Percentiles rank a stretch among this genome's conserved stretches.
Evolutionary conservation across 768 basidiomycete genomes (phyloP).

Genomic region (Zangia roseola): DNA sequence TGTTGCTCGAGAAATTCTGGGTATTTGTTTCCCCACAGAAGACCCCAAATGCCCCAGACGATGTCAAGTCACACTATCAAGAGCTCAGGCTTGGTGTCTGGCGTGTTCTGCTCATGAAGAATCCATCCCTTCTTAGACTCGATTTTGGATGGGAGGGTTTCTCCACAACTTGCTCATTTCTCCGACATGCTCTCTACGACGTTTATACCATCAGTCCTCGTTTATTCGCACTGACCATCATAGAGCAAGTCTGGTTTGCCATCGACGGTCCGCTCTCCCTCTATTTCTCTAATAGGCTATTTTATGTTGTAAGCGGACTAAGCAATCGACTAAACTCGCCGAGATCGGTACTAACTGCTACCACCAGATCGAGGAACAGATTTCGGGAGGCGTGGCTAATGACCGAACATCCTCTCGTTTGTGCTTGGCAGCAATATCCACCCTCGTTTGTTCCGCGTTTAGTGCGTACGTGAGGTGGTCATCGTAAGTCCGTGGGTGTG

Average conservation of each 20-base stretch:
- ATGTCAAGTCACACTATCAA: constrained; percentile 1
- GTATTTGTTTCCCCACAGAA: neutral
- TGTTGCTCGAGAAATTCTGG: neutral
- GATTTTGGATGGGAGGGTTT: constrained; percentile 9
- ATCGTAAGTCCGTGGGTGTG: constrained; percentile 13
- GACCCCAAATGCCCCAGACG: neutral
- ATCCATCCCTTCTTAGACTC: constrained; percentile 3
- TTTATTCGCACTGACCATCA: constrained; percentile 10
- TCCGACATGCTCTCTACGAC: constrained; percentile 20
- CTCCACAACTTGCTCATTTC: neutral
- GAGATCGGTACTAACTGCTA: neutral
- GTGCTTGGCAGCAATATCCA: constrained; percentile 10
- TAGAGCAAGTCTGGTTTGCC: constrained; percentile 17
- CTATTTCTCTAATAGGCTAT: constrained; percentile 22
- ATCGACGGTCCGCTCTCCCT: constrained; percentile 19
- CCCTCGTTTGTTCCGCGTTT: constrained; percentile 16
- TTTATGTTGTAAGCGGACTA: constrained; percentile 17
- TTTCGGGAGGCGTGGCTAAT: constrained; percentile 1
- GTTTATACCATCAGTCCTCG: constrained; percentile 23
- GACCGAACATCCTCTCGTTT: constrained; percentile 1
- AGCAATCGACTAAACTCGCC: neutral
- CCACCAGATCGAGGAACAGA: constrained; percentile 21
- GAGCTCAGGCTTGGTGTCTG: constrained; percentile 24
- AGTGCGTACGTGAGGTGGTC: constrained; percentile 13
- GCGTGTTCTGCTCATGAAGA: constrained; percentile 21